Percentiles rank a stretch among this genome's conserved stretches.
Evolutionary conservation across 2,329 filamentous ascomycete species (phyloP).

Genomic region (Apiospora saccharicola): DNA sequence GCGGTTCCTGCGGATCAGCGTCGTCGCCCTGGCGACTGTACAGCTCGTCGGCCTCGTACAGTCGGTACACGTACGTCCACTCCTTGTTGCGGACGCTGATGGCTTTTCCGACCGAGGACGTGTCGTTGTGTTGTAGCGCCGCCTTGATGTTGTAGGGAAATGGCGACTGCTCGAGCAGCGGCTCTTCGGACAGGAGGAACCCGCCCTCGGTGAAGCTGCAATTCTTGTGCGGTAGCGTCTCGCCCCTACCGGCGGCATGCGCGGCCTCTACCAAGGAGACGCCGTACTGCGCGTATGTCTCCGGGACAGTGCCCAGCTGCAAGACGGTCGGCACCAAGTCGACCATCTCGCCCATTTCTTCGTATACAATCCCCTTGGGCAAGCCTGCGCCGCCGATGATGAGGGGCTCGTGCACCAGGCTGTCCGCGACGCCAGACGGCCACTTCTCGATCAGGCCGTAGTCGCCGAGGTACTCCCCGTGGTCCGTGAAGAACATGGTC

Average conservation of each 20-base stretch:
- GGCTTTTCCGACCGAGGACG: slow-evolving; percentile 44
- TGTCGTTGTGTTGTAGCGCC: slow-evolving; percentile 52
- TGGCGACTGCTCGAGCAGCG: slow-evolving; percentile 50
- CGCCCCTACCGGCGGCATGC: slow-evolving; percentile 35
- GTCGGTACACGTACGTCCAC: slow-evolving; percentile 52
- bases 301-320: slow-evolving; percentile 42
- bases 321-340: slow-evolving; percentile 53
- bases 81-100: slow-evolving; percentile 46
- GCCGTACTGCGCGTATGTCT: slow-evolving; percentile 50
- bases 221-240: slow-evolving; percentile 43
- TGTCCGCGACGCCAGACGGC: slow-evolving; percentile 51
- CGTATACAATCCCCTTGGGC: too few species aligned
- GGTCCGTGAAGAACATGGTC: slow-evolving; percentile 53
- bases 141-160: slow-evolving; percentile 56
- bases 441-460: slow-evolving; percentile 57
- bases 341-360: slow-evolving; percentile 54
- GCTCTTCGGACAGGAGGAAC: slow-evolving; percentile 52
- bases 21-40: slow-evolving; percentile 50
- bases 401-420: slow-evolving; percentile 50
- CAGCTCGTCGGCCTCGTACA: slow-evolving; percentile 54
- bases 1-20: slow-evolving; percentile 43
- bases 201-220: slow-evolving; percentile 54
- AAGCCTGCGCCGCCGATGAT: slow-evolving; percentile 39
- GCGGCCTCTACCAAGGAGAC: slow-evolving; percentile 41
- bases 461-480: slow-evolving; percentile 55